Base-by-base conservation (phyloP, 139 green algal genomes). In the Dunaliella sp. region DNA sequence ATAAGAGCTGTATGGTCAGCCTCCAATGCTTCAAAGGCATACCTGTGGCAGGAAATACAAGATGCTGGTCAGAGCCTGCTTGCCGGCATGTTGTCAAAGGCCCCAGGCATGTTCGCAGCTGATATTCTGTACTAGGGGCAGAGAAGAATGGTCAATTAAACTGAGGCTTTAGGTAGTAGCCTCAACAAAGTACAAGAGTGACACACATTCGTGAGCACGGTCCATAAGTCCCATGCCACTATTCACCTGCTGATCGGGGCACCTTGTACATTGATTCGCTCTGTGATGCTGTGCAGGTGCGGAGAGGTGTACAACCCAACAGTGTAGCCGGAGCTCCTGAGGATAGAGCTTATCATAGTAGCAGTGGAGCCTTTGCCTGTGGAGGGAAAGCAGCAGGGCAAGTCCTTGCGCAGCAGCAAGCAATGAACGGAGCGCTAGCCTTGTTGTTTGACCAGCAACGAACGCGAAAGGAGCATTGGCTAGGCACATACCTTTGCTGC, bases 231-330 rank as follows among this genome's bases (percentile, higher is more conserved):
- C n/a, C n/a, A n/a, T n/a, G n/a, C n/a, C n/a, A n/a, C n/a, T n/a
- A n/a, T n/a, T 72, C 1, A 1, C 16, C 33, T 32, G 31, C 48
- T 37, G 38, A 85, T 58, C 2, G 81, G 81, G 30, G 3, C 3
- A 33, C 87, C 86, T 28, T 78, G 85, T 30, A 95, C 81, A 0
- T 84, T 38, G 21, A 98, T 94, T 38, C 96, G 90, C 90, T 98
- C 96, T 31, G 88, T 57, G n/a, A 97, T 78, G 80, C 85, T 83
- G 21, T 89, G 58, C 83, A 98, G 81, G 88, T 98, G 96, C 0
- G 96, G 96, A 57, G 93, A 95, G 57, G 93, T 98, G 89, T 98
- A 98, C 0, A 82, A 65, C 16, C 96, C 96, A 0, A 94, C 91
- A 0, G 57, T 87, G 73, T 94, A 93, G 0, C 94, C 94, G 3